Percentiles rank a stretch among this genome's conserved stretches.
Conservation (phyloP, 768 basidiomycete genomes). For the Tylopilus sp. region DNA sequence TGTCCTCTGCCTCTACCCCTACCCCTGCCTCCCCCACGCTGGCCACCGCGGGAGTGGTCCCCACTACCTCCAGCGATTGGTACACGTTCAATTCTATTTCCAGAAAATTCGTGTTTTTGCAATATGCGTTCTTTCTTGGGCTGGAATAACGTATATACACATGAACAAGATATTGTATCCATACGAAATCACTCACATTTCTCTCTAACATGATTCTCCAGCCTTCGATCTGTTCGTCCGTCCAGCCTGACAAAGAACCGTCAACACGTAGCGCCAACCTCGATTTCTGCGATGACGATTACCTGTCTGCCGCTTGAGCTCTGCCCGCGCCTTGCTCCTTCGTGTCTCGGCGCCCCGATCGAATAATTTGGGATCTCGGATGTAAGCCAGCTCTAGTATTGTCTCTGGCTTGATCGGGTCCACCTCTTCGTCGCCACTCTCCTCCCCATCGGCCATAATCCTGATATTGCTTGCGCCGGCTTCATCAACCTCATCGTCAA, state of each 20-base stretch:
- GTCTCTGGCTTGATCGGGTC: constrained; percentile 46
- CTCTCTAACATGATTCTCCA: constrained; percentile 89
- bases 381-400: constrained; percentile 73
- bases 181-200: constrained; percentile 54
- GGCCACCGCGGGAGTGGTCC: constrained; percentile 9
- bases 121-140: constrained; percentile 73
- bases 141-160: constrained; percentile 31
- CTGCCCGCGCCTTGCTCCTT: constrained; percentile 60
- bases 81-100: constrained; percentile 42
- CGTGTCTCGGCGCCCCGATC: constrained; percentile 72
- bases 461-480: constrained; percentile 40
- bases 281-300: constrained; percentile 10
- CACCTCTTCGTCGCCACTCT: constrained; percentile 36
- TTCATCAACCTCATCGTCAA: constrained; percentile 55
- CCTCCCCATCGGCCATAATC: constrained; percentile 58
- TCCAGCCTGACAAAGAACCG: constrained; percentile 49
- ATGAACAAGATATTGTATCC: constrained; percentile 10
- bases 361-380: constrained; percentile 71
- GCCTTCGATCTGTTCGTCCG: constrained; percentile 86
- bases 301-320: constrained; percentile 70
- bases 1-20: constrained; percentile 41
- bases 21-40: constrained; percentile 12
- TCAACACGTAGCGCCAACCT: background rate
- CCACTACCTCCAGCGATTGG: background rate
- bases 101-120: constrained; percentile 72